phyloP scores from a whole-genome alignment of 2,329 filamentous ascomycete species.

The Ascochyta rabiei region DNA sequence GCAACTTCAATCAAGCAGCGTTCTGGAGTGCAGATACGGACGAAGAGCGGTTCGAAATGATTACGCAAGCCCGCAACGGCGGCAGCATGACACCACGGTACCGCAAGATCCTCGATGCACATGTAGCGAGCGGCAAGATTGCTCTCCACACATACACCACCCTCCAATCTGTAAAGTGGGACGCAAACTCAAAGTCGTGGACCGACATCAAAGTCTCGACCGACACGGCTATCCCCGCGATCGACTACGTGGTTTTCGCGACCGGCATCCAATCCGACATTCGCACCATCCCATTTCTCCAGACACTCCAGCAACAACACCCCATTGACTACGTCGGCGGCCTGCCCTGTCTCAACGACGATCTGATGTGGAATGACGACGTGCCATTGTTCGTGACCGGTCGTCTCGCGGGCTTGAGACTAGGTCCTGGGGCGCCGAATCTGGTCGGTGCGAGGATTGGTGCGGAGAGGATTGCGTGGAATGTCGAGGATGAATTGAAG shows the following conservation, averaged over 20 bases:
- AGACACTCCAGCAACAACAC: conserved; percentile 63
- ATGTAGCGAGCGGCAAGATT: conserved; percentile 60
- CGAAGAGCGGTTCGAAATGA: conserved; percentile 70
- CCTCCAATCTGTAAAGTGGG: conserved; percentile 60
- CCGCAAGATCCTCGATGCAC: conserved; percentile 68
- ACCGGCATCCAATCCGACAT: conserved; percentile 74
- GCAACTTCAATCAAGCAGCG: conserved; percentile 74
- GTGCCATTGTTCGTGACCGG: conserved; percentile 77
- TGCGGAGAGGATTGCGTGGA: conserved; percentile 76
- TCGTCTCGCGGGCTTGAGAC: conserved; percentile 67
- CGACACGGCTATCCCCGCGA: conserved; percentile 55
- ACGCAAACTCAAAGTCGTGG: conserved; percentile 51
- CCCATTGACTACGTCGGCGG: conserved; percentile 69
- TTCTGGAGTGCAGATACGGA: conserved; percentile 80
- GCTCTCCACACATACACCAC: conserved; percentile 64
- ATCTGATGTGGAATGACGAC: conserved; percentile 75
- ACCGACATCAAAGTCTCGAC: conserved; percentile 54
- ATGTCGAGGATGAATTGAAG: conserved; percentile 64
- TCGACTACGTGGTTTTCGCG: conserved; percentile 77
- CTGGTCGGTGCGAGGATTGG: conserved; percentile 74
- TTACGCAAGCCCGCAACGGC: conserved; percentile 70
- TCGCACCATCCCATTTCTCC: conserved; percentile 64
- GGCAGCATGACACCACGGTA: conserved; percentile 77
- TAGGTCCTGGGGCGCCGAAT: conserved; percentile 76
- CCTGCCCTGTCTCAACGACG: conserved; percentile 74